phyloP scores from a whole-genome alignment of 169 alveolate genomes.

The Babesia sp. region DNA sequence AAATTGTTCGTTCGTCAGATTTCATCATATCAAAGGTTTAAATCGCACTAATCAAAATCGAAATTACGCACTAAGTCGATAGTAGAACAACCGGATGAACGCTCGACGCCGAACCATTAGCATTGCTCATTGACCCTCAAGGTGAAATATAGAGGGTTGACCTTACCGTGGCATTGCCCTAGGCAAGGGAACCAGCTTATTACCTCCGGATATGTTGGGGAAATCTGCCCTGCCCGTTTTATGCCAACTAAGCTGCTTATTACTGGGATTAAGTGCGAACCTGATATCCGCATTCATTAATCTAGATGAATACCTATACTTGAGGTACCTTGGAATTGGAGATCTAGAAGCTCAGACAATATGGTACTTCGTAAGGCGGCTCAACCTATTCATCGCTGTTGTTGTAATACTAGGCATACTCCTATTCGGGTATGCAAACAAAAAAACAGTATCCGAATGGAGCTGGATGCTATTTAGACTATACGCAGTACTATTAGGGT shows the following conservation, averaged over 20 bases:
- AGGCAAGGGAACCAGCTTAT: too few species aligned
- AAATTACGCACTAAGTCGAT: too few species aligned
- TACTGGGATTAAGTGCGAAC: constrained; percentile 47
- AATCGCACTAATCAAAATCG: too few species aligned
- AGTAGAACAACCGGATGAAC: too few species aligned
- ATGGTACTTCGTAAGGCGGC: constrained; percentile 42
- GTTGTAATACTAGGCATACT: constrained; percentile 3
- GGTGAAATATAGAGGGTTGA: too few species aligned
- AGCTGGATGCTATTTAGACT: constrained; percentile 23
- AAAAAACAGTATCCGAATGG: not conserved
- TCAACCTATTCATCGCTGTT: constrained; percentile 40
- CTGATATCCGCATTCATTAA: constrained; percentile 21
- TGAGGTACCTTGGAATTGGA: constrained; percentile 43
- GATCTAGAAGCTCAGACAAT: constrained; percentile 34
- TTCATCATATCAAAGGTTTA: too few species aligned
- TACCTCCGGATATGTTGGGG: constrained; percentile 25
- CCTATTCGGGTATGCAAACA: not conserved
- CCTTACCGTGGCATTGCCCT: too few species aligned
- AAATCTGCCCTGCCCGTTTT: not conserved
- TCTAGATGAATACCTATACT: constrained; percentile 29
- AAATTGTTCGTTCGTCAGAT: too few species aligned
- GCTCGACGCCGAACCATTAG: too few species aligned
- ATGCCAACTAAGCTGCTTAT: constrained; percentile 36
- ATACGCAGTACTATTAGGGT: not conserved
- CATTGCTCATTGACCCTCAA: too few species aligned